These are phyloP conservation scores for Pelagomonas calceolata DNA, from an alignment of 108 stramenopile species.

Conservation along the genomic window DNA sequence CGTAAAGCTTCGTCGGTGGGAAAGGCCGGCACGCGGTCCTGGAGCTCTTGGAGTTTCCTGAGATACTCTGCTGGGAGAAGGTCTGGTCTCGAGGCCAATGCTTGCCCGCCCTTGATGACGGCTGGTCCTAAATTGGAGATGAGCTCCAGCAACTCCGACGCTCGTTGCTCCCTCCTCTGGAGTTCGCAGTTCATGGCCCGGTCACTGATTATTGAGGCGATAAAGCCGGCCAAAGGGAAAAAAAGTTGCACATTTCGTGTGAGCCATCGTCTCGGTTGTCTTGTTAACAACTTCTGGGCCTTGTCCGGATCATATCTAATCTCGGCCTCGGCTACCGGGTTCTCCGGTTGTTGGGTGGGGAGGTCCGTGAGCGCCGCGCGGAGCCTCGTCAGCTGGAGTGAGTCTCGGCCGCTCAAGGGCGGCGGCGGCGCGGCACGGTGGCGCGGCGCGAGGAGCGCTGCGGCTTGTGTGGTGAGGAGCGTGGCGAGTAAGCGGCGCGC, in stretches of 20 bases:
- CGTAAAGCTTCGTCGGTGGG: slow-evolving; percentile 64
- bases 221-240: slow-evolving; percentile 72
- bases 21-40: slow-evolving; percentile 85
- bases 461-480: too few species aligned
- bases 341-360: too few species aligned
- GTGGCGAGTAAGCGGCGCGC: too few species aligned
- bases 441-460: too few species aligned
- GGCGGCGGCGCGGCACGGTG: too few species aligned
- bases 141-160: slow-evolving; percentile 61
- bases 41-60: slow-evolving; percentile 84
- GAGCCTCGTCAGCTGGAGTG: too few species aligned
- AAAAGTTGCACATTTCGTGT: slow-evolving; percentile 84
- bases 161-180: slow-evolving; percentile 37
- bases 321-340: slow-evolving; percentile 71
- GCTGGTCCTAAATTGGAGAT: slow-evolving; percentile 76
- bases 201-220: slow-evolving; percentile 57
- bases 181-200: slow-evolving; percentile 38
- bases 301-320: slow-evolving; percentile 70
- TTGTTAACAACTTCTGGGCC: slow-evolving; percentile 61
- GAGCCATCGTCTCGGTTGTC: slow-evolving; percentile 79
- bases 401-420: too few species aligned
- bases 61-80: slow-evolving; percentile 81
- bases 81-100: slow-evolving; percentile 75
- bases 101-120: slow-evolving; percentile 89
- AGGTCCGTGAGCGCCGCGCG: too few species aligned